phyloP scores from a whole-genome alignment of 306 rosid genomes.

The Prunus mume region DNA sequence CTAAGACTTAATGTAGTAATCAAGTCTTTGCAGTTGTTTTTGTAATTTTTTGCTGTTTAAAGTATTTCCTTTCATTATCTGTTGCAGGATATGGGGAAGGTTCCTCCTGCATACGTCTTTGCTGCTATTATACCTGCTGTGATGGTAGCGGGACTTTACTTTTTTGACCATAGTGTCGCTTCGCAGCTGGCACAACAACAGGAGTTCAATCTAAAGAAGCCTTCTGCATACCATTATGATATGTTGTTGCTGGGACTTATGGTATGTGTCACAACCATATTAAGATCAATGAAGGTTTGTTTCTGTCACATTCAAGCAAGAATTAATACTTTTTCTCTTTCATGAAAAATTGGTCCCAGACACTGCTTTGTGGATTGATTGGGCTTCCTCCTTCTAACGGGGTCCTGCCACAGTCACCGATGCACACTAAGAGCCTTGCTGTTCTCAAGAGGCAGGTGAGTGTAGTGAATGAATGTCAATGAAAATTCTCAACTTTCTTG shows the following conservation, averaged over 20 bases:
- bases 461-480: not conserved
- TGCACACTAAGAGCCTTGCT: slow-evolving; percentile 93
- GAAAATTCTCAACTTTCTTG: not conserved
- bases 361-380: slow-evolving; percentile 78
- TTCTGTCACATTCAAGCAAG: not conserved
- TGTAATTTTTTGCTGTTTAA: not conserved
- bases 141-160: slow-evolving; percentile 86
- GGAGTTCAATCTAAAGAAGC: slow-evolving; percentile 86
- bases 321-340: slow-evolving; percentile 10
- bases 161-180: slow-evolving; percentile 91
- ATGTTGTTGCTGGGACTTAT: slow-evolving; percentile 65
- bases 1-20: not conserved
- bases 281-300: slow-evolving; percentile 3
- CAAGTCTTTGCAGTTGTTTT: not conserved
- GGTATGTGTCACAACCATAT: slow-evolving; percentile 33
- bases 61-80: not conserved
- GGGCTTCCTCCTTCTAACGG: slow-evolving; percentile 95
- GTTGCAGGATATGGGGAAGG: slow-evolving; percentile 79
- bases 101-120: slow-evolving; percentile 58
- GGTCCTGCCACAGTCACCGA: slow-evolving; percentile 90
- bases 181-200: slow-evolving; percentile 85
- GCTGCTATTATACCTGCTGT: slow-evolving; percentile 74
- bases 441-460: slow-evolving; percentile 72
- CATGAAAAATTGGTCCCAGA: slow-evolving; percentile 41
- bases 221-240: slow-evolving; percentile 86